phyloP scores from a whole-genome alignment of 2,329 filamentous ascomycete species.

The Aschersonia sp. region DNA sequence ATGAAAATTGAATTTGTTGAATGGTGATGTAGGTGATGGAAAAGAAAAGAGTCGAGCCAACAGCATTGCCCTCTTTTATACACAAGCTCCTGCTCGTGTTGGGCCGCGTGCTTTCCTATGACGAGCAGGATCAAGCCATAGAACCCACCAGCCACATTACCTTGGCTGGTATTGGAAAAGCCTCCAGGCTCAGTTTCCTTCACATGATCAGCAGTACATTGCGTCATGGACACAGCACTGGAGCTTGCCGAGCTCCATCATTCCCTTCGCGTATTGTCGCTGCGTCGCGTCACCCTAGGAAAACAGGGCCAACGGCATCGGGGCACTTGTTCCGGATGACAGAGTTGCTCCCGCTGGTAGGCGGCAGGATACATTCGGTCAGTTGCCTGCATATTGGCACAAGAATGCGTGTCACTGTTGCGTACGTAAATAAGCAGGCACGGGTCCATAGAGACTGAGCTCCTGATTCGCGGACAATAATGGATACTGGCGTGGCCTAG shows the following conservation, averaged over 20 bases:
- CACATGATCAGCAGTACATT: slow-evolving; percentile 1
- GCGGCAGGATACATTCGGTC: too few species aligned
- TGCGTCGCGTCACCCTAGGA: too few species aligned
- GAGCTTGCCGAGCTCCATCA: not conserved
- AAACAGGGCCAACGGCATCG: not conserved
- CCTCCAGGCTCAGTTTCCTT: not conserved
- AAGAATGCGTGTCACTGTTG: not conserved
- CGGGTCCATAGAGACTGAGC: not conserved
- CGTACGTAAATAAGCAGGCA: not conserved
- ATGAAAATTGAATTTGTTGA: not conserved
- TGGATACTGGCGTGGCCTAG: not conserved
- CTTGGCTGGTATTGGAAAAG: not conserved
- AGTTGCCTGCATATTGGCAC: too few species aligned
- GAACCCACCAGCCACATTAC: too few species aligned
- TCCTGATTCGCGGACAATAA: not conserved
- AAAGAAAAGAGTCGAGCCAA: accelerated
- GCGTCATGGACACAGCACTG: slow-evolving; percentile 1
- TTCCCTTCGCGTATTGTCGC: too few species aligned
- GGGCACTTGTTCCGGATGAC: slow-evolving; percentile 2
- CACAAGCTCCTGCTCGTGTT: not conserved
- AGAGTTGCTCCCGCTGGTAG: not conserved
- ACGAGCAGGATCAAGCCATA: not conserved
- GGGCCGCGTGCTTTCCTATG: not conserved
- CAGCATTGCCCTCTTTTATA: not conserved
- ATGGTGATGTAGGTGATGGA: not conserved